phyloP scores from a whole-genome alignment of 164 flowering plant genomes.

The Litsea cubeba region DNA sequence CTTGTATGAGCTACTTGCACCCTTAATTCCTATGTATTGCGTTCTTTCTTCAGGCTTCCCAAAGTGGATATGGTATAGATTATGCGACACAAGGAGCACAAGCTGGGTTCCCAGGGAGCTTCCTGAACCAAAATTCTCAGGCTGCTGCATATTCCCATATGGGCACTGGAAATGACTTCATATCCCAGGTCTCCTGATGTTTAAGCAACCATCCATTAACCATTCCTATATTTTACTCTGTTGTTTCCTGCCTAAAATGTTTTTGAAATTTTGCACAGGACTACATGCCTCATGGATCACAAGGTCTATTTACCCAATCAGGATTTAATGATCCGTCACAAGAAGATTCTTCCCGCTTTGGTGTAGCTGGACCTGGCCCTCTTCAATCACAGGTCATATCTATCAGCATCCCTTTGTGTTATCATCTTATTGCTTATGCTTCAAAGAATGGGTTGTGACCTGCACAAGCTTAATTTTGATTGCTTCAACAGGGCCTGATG shows the following conservation, averaged over 20 bases:
- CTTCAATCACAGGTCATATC: conserved; percentile 87
- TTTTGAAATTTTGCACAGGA: conserved; percentile 40
- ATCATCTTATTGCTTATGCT: not conserved
- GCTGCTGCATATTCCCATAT: conserved; percentile 89
- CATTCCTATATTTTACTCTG: not conserved
- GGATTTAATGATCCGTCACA: conserved; percentile 78
- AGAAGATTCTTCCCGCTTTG: conserved; percentile 83
- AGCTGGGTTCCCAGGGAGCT: conserved; percentile 85
- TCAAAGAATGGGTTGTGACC: not conserved
- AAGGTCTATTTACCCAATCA: conserved; percentile 89
- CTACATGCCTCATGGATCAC: conserved; percentile 92
- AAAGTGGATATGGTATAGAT: conserved; percentile 85
- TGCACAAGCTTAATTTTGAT: not conserved
- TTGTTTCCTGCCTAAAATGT: not conserved
- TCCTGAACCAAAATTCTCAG: conserved; percentile 84
- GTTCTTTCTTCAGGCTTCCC: conserved; percentile 66
- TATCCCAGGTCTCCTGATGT: conserved; percentile 77
- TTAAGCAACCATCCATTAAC: not conserved
- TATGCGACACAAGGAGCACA: conserved; percentile 85
- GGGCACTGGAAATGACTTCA: conserved; percentile 86
- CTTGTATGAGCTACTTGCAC: no score
- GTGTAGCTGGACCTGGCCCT: conserved; percentile 50
- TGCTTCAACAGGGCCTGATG: conserved; percentile 64
- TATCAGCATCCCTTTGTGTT: not conserved
- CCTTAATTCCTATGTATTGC: conserved; percentile 5